These are phyloP conservation scores for Cryoendolithus antarcticus DNA, from an alignment of 2,329 filamentous ascomycete species.

Conservation along the genomic window DNA sequence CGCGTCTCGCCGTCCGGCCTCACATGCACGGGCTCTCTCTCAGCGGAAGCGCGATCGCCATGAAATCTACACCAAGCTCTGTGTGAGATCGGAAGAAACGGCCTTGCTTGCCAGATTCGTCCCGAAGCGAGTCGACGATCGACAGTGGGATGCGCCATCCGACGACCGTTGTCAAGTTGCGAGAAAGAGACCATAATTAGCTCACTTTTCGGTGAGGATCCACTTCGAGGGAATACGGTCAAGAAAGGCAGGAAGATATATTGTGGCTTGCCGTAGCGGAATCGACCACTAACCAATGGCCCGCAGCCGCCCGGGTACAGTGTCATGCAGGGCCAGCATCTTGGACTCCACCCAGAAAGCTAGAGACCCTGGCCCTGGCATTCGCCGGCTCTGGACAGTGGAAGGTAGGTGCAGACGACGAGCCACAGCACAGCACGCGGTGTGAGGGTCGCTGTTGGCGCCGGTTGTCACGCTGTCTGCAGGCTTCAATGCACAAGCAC, in stretches of 20 bases:
- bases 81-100: too few relatives aligned
- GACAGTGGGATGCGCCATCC: too few relatives aligned
- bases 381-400: conserved; percentile 8
- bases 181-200: too few relatives aligned
- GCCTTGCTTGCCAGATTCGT: too few relatives aligned
- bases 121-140: too few relatives aligned
- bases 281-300: conserved; percentile 5
- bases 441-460: conserved; percentile 13
- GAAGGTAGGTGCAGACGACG: background rate
- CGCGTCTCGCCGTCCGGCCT: conserved; percentile 10
- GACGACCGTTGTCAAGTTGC: too few relatives aligned
- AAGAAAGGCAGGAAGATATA: conserved; percentile 4
- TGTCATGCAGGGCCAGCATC: too few relatives aligned
- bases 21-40: too few relatives aligned
- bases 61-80: too few relatives aligned
- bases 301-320: conserved; percentile 9
- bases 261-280: conserved; percentile 3
- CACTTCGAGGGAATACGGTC: background rate
- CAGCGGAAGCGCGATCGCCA: too few relatives aligned
- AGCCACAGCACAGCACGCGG: conserved; percentile 6
- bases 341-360: too few relatives aligned
- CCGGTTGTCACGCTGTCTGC: conserved; percentile 10
- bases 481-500: conserved; percentile 14
- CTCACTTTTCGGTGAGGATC: too few relatives aligned
- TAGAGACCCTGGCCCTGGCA: conserved; percentile 5